Evolutionary conservation across 129 eudicot species (phyloP), one percentile per base, ranked within the genome.

Genomic region (Dittrichia graveolens): DNA sequence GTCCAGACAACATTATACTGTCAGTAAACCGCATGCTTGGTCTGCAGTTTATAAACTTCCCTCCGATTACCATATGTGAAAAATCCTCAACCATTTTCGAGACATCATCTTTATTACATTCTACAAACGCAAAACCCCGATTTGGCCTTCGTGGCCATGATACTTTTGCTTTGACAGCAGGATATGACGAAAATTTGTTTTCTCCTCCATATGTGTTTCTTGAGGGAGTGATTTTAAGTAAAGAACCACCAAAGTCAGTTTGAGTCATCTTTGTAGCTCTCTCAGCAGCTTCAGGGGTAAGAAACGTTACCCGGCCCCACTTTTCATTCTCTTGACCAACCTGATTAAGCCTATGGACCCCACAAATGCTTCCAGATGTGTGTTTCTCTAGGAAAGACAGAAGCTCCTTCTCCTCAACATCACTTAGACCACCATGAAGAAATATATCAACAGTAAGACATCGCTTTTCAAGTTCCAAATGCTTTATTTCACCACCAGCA

Each of bases 251-350:
- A 48, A 84, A 66, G 10, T 88, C 83, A 44, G 75, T 11, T 14
- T 65, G 70, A 52, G 61, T 77, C 46, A 83, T 69, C 48, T 75
- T 81, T 56, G 80, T 63, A 31, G 90, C 96, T 47, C 62, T 71
- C 54, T 79, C 71, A 12, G 99, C 96, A 45, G 99, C 88, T 61
- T 90, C 91, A 16, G 96, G 92, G 6, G 93, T 73, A 34, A 76
- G 85, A 81, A 94, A 94, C 11, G 95, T 94, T 49, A 90, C 80
- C 56, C 85, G 83, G 48, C 93, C 95, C 98, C 98, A 90, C 79
- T 88, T 87, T 18, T 69, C 95, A 34, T 79, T 80, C 5, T 90
- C 96, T 43, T 64, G 88, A 65, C 83, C 77, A 31, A 6, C 63
- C 2, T 5, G 74, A 9, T 77, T 47, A 18, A 80, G 88, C 80